phyloP scores from a whole-genome alignment of 345 rosid genomes.

The Jatropha curcas region DNA sequence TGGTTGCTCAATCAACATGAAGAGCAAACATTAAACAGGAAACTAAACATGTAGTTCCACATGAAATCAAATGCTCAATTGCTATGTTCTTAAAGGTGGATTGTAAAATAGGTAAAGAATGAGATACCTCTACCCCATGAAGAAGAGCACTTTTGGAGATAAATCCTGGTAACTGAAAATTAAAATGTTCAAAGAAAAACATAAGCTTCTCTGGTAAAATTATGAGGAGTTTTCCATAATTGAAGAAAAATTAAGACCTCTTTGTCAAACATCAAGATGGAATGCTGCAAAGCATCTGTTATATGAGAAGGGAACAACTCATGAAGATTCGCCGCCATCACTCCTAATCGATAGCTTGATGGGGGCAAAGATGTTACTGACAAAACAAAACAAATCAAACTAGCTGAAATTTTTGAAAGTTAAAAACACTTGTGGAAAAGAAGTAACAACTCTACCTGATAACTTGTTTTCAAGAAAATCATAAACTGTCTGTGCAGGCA shows the following conservation, averaged over 20 bases:
- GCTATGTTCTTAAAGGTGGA: not conserved
- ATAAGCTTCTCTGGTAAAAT: constrained; percentile 5
- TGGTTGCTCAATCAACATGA: not conserved
- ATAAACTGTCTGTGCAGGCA: constrained; percentile 84
- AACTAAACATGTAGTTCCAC: not conserved
- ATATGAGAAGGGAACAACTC: constrained; percentile 70
- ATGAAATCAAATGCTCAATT: not conserved
- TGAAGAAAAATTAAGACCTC: constrained; percentile 48
- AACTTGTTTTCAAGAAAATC: constrained; percentile 76
- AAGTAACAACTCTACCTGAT: constrained; percentile 49
- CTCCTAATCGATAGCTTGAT: constrained; percentile 92
- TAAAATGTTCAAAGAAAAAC: constrained; percentile 19
- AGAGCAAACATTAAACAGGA: not conserved
- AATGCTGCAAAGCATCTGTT: constrained; percentile 66
- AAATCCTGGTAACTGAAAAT: constrained; percentile 84
- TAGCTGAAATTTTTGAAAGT: not conserved
- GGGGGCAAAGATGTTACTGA: constrained; percentile 72
- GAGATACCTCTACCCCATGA: constrained; percentile 88
- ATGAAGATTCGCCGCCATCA: constrained; percentile 78
- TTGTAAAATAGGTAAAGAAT: not conserved
- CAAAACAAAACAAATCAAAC: constrained; percentile 30
- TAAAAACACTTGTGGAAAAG: not conserved
- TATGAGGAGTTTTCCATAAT: not conserved
- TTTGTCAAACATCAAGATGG: constrained; percentile 69
- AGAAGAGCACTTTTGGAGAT: constrained; percentile 85